Evolutionary conservation across 169 alveolate genomes (phyloP).

Genomic region (Plasmodium berghei): DNA sequence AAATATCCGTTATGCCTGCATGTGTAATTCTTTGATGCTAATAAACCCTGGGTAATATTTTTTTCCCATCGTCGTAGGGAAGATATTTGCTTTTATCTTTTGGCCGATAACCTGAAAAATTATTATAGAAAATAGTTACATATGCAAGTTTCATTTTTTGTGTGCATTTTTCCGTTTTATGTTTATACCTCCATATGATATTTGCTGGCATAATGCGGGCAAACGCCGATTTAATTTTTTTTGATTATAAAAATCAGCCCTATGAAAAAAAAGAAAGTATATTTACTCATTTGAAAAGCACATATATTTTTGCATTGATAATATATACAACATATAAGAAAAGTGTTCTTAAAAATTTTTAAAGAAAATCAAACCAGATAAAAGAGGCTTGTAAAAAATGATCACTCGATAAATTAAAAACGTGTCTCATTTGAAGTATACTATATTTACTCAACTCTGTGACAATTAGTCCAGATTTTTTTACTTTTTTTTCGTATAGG

Average conservation of each 20-base stretch:
- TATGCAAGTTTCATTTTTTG: not conserved
- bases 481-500: conserved; percentile 57
- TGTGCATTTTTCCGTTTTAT: conserved; percentile 14
- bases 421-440: conserved; percentile 68
- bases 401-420: conserved; percentile 70
- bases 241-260: conserved; percentile 75
- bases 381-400: conserved; percentile 69
- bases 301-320: not conserved
- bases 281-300: not conserved
- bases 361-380: conserved; percentile 29
- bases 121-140: conserved; percentile 9
- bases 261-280: conserved; percentile 4
- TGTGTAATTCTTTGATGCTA: conserved; percentile 3
- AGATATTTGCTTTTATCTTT: conserved; percentile 67
- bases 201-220: conserved; percentile 66
- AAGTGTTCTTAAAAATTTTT: not conserved
- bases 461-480: conserved; percentile 44
- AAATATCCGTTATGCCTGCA: not conserved
- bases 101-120: conserved; percentile 70
- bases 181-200: conserved; percentile 74
- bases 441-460: conserved; percentile 73
- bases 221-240: conserved; percentile 75
- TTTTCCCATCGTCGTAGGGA: conserved; percentile 72
- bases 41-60: conserved; percentile 67
- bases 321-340: not conserved